Evolutionary conservation across 1,139 yeast genomes (phyloP).

Genomic region (Hyphopichia wangnamkhiaoensis): DNA sequence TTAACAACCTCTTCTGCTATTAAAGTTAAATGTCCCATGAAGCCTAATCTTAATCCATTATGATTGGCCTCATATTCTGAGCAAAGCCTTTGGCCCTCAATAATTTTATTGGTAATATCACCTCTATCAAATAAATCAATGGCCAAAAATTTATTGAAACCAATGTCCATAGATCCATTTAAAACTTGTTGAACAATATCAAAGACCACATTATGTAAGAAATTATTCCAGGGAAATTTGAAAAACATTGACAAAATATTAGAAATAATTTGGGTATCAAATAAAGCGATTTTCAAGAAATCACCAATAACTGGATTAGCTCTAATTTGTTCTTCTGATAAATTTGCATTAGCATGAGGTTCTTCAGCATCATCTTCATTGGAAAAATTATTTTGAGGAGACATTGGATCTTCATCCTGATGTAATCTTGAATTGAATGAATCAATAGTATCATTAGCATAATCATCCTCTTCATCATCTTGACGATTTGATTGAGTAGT

Average conservation of each 20-base stretch:
- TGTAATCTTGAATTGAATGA: slow-evolving; percentile 42
- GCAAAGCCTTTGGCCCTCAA: slow-evolving; percentile 80
- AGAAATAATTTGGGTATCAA: slow-evolving; percentile 78
- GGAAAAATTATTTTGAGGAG: slow-evolving; percentile 20
- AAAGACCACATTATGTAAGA: slow-evolving; percentile 94
- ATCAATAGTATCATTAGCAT: slow-evolving; percentile 45
- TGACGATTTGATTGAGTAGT: not conserved
- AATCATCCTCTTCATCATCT: slow-evolving; percentile 20
- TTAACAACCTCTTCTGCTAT: slow-evolving; percentile 98
- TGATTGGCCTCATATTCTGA: slow-evolving; percentile 61
- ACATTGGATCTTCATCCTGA: slow-evolving; percentile 26
- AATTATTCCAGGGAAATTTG: slow-evolving; percentile 96
- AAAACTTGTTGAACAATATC: slow-evolving; percentile 95
- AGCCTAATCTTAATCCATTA: slow-evolving; percentile 80
- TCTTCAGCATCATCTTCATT: slow-evolving; percentile 40
- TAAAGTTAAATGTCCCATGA: slow-evolving; percentile 94
- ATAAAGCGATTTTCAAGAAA: slow-evolving; percentile 77
- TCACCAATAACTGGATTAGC: slow-evolving; percentile 86
- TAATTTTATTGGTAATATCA: slow-evolving; percentile 72
- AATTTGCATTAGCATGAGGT: slow-evolving; percentile 55
- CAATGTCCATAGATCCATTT: slow-evolving; percentile 92
- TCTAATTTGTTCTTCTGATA: slow-evolving; percentile 61
- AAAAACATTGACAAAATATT: slow-evolving; percentile 82
- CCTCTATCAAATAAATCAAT: slow-evolving; percentile 83
- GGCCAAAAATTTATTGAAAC: slow-evolving; percentile 83